Percentiles rank a stretch among this genome's conserved stretches.
These are phyloP conservation scores for Fusarium foetens DNA, from an alignment of 2,329 filamentous ascomycete species.

Conservation along the genomic window DNA sequence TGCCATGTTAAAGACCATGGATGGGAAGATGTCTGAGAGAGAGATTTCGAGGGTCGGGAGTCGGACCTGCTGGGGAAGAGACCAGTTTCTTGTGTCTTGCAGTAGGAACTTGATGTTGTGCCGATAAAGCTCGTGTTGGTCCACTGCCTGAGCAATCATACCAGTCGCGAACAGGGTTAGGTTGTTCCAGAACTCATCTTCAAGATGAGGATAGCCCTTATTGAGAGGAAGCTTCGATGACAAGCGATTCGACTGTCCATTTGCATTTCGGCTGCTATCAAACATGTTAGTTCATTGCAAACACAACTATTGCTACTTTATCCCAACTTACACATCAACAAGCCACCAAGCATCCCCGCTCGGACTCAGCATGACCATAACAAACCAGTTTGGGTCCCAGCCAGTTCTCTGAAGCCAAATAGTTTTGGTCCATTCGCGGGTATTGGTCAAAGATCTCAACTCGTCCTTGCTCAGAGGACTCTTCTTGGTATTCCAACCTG, in stretches of 20 bases:
- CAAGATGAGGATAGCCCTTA: conserved; percentile 56
- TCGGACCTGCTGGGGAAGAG: conserved; percentile 56
- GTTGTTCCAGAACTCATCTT: conserved; percentile 63
- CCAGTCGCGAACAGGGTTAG: conserved; percentile 61
- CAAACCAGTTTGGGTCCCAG: conserved; percentile 79
- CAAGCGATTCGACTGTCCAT: conserved; percentile 43
- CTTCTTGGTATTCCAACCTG: conserved; percentile 70
- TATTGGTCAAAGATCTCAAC: conserved; percentile 69
- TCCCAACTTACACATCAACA: conserved; percentile 65
- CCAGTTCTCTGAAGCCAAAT: conserved; percentile 75
- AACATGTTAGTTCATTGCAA: conserved; percentile 27
- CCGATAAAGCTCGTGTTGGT: conserved; percentile 59
- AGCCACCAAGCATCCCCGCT: conserved; percentile 84
- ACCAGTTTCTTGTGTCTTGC: conserved; percentile 50
- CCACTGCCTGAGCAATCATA: conserved; percentile 62
- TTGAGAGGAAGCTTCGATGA: conserved; percentile 57
- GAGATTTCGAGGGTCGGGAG: conserved; percentile 61
- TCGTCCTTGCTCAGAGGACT: conserved; percentile 63
- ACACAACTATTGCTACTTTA: not conserved
- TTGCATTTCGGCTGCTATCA: conserved; percentile 43
- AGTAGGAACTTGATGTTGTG: conserved; percentile 55
- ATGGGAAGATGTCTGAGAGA: conserved; percentile 58
- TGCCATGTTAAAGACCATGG: conserved; percentile 45
- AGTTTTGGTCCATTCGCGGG: conserved; percentile 70
- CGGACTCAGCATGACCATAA: conserved; percentile 76